Percentiles rank a stretch among this genome's conserved stretches.
phyloP scores from a whole-genome alignment of 345 rosid species.

The Turritis glabra region DNA sequence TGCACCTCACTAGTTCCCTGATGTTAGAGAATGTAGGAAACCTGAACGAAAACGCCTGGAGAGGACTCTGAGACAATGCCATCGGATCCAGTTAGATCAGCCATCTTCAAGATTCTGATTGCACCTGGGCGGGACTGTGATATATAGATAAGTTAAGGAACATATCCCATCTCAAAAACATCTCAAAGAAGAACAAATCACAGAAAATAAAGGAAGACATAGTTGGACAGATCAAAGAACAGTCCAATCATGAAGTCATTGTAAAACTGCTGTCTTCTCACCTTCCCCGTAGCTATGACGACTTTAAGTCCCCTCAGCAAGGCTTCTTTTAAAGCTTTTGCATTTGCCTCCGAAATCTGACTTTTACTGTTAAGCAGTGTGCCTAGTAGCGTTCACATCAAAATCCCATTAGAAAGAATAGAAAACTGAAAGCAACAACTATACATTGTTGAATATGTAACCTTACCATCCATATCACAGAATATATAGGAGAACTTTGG shows the following conservation, averaged over 20 bases:
- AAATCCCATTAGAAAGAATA: slow-evolving; percentile 22
- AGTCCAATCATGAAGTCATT: background rate
- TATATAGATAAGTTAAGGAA: slow-evolving; percentile 21
- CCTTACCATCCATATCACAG: slow-evolving; percentile 98
- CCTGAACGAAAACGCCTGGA: slow-evolving; percentile 97
- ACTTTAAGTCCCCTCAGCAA: slow-evolving; percentile 81
- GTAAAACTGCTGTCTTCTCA: slow-evolving; percentile 36
- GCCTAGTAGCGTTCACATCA: slow-evolving; percentile 52
- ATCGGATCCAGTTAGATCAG: slow-evolving; percentile 71
- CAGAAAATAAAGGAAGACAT: background rate
- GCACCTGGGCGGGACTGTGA: slow-evolving; percentile 81
- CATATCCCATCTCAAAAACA: slow-evolving; percentile 16
- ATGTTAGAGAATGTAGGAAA: slow-evolving; percentile 33
- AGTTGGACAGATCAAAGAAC: background rate
- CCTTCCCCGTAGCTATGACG: slow-evolving; percentile 95
- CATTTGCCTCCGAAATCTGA: slow-evolving; percentile 62
- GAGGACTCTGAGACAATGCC: slow-evolving; percentile 75
- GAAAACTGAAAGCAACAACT: slow-evolving; percentile 15
- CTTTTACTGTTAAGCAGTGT: slow-evolving; percentile 85
- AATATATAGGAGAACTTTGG: slow-evolving; percentile 95
- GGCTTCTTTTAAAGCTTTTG: slow-evolving; percentile 87
- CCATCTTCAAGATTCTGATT: slow-evolving; percentile 55
- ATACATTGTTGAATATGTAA: slow-evolving; percentile 16
- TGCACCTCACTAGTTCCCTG: background rate
- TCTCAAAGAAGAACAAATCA: background rate